Conservation (phyloP, 2,329 filamentous ascomycete species). For the Pestalotiopsis sp. region DNA sequence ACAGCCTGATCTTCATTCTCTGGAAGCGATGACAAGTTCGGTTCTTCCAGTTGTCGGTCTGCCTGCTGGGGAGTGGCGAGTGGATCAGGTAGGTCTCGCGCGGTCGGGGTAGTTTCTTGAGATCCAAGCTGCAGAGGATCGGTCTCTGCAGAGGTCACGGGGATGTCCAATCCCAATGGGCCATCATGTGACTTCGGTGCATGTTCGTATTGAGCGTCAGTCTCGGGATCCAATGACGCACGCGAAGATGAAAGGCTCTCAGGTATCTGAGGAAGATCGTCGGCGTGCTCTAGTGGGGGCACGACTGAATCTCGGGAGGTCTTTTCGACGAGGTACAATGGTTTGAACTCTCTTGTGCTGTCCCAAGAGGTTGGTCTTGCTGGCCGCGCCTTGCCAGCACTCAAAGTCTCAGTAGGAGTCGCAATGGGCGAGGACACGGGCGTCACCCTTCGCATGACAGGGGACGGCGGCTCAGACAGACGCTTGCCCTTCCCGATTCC, state of each 20-base stretch:
- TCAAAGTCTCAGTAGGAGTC: constrained; percentile 35
- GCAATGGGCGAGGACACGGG: constrained; percentile 35
- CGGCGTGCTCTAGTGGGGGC: constrained; percentile 14
- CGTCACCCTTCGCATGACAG: constrained; percentile 42
- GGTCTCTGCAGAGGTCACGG: constrained; percentile 11
- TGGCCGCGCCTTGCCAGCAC: constrained; percentile 38
- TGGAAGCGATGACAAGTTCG: constrained; percentile 18
- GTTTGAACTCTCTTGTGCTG: constrained; percentile 71
- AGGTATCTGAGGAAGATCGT: constrained; percentile 21
- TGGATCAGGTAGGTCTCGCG: constrained; percentile 12
- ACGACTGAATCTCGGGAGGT: constrained; percentile 40
- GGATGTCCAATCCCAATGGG: constrained; percentile 21
- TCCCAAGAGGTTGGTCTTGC: constrained; percentile 65
- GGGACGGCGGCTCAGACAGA: constrained; percentile 37
- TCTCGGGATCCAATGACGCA: constrained; percentile 35
- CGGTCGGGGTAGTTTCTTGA: constrained; percentile 16
- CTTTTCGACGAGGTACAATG: constrained; percentile 79
- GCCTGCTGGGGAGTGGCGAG: constrained; percentile 9
- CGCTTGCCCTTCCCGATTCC: constrained; percentile 48
- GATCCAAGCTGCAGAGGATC: constrained; percentile 1
- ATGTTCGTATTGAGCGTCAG: constrained; percentile 26
- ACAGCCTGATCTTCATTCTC: constrained; percentile 9
- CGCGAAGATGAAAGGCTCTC: constrained; percentile 16
- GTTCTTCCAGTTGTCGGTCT: constrained; percentile 13
- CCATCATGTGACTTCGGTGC: background rate